These are phyloP conservation scores for Silene noctiflora DNA, from an alignment of 179 eudicot genomes.

Conservation along the genomic window DNA sequence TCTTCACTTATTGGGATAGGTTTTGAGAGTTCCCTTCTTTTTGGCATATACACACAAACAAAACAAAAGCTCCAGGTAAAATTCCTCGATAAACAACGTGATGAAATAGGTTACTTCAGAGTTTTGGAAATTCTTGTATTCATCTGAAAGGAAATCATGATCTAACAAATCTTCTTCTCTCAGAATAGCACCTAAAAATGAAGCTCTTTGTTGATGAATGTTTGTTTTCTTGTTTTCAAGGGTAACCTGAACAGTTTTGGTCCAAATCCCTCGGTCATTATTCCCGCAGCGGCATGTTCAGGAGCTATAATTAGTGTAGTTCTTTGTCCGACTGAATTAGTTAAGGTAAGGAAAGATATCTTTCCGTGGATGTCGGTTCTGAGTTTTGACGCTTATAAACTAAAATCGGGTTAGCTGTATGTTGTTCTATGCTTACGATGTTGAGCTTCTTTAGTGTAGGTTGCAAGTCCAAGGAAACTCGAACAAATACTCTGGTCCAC, in stretches of 20 bases:
- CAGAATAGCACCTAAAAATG: background rate
- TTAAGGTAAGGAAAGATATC: constrained; percentile 47
- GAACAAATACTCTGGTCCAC: constrained; percentile 56
- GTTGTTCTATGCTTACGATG: constrained; percentile 35
- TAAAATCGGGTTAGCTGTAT: constrained; percentile 1
- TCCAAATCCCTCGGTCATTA: constrained; percentile 56
- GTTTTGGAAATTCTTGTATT: background rate
- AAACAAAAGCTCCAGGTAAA: constrained; percentile 75
- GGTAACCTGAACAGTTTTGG: constrained; percentile 49
- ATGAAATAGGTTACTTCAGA: background rate
- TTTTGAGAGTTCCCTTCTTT: constrained; percentile 84
- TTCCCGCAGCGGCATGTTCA: constrained; percentile 76
- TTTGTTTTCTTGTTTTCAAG: constrained; percentile 30
- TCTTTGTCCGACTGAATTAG: constrained; percentile 76
- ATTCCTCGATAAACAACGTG: background rate
- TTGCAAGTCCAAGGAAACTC: constrained; percentile 90
- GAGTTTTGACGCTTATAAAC: too few species aligned
- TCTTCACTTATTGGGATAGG: constrained; percentile 90
- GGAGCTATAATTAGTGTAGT: constrained; percentile 81
- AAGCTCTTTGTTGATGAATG: background rate
- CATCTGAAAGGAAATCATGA: background rate
- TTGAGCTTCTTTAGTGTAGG: constrained; percentile 79
- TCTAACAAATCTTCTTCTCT: background rate
- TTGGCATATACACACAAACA: constrained; percentile 87
- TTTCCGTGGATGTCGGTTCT: too few species aligned